Evolutionary conservation across 495 filamentous ascomycete species (phyloP).

Genomic region (Xanthoparmelia taractica): DNA sequence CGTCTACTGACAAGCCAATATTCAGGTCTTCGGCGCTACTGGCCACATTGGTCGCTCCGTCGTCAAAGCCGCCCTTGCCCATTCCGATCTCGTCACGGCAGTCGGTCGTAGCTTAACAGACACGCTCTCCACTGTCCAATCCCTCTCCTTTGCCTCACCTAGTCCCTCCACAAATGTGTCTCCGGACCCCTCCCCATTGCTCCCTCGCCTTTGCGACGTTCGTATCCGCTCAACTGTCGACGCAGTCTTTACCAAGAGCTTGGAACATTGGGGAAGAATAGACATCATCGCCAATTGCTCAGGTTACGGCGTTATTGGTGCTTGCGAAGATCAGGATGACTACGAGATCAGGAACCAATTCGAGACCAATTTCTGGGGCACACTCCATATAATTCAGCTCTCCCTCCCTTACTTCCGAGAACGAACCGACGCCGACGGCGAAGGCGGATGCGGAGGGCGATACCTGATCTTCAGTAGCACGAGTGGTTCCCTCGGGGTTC

Average conservation of each 20-base stretch:
- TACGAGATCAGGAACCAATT: slow-evolving; percentile 93
- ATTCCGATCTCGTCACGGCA: slow-evolving; percentile 79
- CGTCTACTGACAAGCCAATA: background rate
- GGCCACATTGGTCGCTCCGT: slow-evolving; percentile 93
- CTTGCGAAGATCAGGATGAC: slow-evolving; percentile 95
- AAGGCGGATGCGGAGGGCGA: slow-evolving; percentile 52
- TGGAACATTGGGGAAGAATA: slow-evolving; percentile 68
- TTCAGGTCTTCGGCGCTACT: slow-evolving; percentile 82
- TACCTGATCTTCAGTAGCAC: slow-evolving; percentile 94
- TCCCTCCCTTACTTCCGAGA: slow-evolving; percentile 81
- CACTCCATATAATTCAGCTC: slow-evolving; percentile 88
- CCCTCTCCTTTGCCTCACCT: slow-evolving; percentile 17
- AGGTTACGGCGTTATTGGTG: slow-evolving; percentile 87
- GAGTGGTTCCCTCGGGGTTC: slow-evolving; percentile 80
- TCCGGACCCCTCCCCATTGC: slow-evolving; percentile 34
- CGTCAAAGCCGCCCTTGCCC: slow-evolving; percentile 67
- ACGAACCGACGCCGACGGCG: slow-evolving; percentile 8
- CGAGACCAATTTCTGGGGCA: slow-evolving; percentile 88
- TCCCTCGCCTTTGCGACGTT: slow-evolving; percentile 83
- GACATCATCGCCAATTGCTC: slow-evolving; percentile 90
- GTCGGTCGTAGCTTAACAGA: slow-evolving; percentile 83
- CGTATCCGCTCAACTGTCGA: slow-evolving; percentile 70
- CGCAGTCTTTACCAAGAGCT: slow-evolving; percentile 57
- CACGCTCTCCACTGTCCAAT: slow-evolving; percentile 60
- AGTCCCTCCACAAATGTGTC: background rate